Base-by-base conservation (phyloP, 208 protist genomes). In the Borovskyia barvae region DNA sequence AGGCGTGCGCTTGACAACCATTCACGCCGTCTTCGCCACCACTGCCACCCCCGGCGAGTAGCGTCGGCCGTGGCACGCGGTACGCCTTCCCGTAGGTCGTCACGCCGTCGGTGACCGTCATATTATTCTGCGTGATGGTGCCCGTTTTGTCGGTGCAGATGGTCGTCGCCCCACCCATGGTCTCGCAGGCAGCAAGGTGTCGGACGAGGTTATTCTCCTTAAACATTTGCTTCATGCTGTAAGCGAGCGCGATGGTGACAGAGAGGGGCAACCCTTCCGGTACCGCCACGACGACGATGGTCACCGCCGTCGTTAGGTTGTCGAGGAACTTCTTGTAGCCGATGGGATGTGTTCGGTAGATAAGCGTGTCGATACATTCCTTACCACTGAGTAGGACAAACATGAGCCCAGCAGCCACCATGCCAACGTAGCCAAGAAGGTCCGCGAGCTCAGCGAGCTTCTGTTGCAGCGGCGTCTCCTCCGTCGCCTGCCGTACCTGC, bases 251-350 rank as follows among this genome's bases (percentile, higher is more conserved):
- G 51, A 99, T 98, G 26, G 97, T 98, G 12, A 99, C 98, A 8
- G 98, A 97, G 6, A 99, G 78, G 25, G 98, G 97, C 47, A 99
- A 80, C 22, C 98, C 98, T 65, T 99, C 97, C 7, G 97, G 98
- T 45, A 99, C 92, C 14, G 97, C 97, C 24, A 98, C 97, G 19
- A 98, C 97, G 14, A 99, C 76, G 66, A 99, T 98, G 14, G 97
- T 95, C 39, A 98, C 83, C 9, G 77, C 77, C 14, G 90, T 85
- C 2, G 90, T 96, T 15, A 98, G 59, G 64, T 93, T 90, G 29
- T 95, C 79, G 22, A 96, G 75, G 40, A 82, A 76, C 59, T 87
- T 93, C 64, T 82, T 90, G 42, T 70, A 66, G 48, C 59, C 72
- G 48, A 92, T 73, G 36, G 51, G 47, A n/a, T 51, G 50, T 7